phyloP scores from a whole-genome alignment of 2,329 filamentous ascomycete species.

The Cryphonectria japonica region DNA sequence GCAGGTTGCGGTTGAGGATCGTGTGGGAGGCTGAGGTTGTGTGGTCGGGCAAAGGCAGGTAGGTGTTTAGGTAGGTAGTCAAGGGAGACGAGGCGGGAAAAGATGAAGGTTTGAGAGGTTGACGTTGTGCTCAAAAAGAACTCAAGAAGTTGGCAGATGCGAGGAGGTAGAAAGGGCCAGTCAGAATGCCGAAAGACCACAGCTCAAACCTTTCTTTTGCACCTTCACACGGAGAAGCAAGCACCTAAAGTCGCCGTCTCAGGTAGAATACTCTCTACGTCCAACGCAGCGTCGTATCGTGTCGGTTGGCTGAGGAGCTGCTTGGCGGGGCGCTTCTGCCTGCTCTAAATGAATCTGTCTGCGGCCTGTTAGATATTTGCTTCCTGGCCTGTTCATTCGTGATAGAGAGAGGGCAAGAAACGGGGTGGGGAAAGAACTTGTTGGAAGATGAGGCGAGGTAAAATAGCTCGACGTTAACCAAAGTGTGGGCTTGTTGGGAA shows the following conservation, averaged over 20 bases:
- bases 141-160: constrained; percentile 26
- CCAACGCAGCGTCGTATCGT: constrained; percentile 7
- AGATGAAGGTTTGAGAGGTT: constrained; percentile 26
- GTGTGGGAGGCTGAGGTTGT: constrained; percentile 6
- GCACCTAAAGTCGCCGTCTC: constrained; percentile 22
- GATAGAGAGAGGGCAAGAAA: not conserved
- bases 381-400: not conserved
- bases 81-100: constrained; percentile 25
- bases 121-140: constrained; percentile 28
- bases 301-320: constrained; percentile 19
- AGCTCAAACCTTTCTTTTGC: constrained; percentile 33
- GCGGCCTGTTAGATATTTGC: constrained; percentile 15
- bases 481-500: constrained; percentile 9
- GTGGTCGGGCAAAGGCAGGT: constrained; percentile 24
- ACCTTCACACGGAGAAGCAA: constrained; percentile 27
- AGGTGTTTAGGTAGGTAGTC: constrained; percentile 13
- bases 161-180: constrained; percentile 28
- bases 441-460: not conserved
- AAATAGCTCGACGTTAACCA: not conserved
- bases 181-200: constrained; percentile 31
- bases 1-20: constrained; percentile 20
- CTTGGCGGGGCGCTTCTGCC: constrained; percentile 17
- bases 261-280: constrained; percentile 5
- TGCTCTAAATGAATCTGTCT: constrained; percentile 27
- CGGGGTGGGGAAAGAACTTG: not conserved